Conservation (phyloP, 345 rosid species). For the Bruguiera sexangula region DNA sequence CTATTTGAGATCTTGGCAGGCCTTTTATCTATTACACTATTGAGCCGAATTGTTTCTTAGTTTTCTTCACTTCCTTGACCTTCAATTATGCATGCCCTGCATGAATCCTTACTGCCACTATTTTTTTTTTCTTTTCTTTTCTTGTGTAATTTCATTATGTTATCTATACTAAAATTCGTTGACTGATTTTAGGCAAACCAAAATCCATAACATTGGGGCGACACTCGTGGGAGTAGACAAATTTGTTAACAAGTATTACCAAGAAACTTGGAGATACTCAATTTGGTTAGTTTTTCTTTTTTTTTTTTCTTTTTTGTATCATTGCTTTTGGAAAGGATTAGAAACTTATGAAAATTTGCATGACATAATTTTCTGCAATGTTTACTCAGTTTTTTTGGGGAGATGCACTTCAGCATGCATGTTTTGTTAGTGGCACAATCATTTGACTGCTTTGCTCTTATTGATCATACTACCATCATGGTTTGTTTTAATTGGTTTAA, state of each 20-base stretch:
- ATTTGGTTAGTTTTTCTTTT: conserved; percentile 45
- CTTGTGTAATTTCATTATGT: background rate
- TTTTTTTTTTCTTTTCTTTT: background rate
- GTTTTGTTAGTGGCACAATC: too few relatives aligned
- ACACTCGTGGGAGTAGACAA: conserved; percentile 80
- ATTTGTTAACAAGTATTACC: conserved; percentile 81
- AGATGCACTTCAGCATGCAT: too few relatives aligned
- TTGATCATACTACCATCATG: too few relatives aligned
- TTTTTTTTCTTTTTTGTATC: background rate
- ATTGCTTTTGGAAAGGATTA: background rate
- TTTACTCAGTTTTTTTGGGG: background rate
- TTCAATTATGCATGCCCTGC: background rate
- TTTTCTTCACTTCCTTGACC: background rate
- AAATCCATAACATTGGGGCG: conserved; percentile 85
- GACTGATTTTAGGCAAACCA: conserved; percentile 70
- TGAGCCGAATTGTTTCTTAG: background rate
- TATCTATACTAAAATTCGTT: conserved; percentile 11
- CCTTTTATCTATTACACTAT: background rate
- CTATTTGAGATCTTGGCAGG: background rate
- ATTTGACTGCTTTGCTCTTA: too few relatives aligned
- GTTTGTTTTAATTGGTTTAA: too few relatives aligned
- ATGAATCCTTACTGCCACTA: background rate
- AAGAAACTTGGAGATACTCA: conserved; percentile 68
- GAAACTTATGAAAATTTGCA: background rate
- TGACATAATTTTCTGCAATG: background rate